phyloP scores from a whole-genome alignment of 352 stramenopile species.

The Phytophthora rubi region DNA sequence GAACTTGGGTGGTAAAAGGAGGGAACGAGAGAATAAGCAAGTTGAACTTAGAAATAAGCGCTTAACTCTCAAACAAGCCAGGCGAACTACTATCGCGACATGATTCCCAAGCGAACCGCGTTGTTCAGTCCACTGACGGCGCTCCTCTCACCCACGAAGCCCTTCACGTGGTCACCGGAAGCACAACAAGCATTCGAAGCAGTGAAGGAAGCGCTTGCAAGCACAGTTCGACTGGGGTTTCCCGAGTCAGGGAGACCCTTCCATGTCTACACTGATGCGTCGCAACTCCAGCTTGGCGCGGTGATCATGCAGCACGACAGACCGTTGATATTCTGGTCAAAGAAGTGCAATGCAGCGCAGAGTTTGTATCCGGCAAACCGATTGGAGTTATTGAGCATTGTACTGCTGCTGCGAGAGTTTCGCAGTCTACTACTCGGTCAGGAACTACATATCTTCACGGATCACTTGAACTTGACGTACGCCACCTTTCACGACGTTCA shows the following conservation, averaged over 20 bases:
- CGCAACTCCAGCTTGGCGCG: background rate
- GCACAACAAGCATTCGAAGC: background rate
- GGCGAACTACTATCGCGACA: constrained; percentile 17
- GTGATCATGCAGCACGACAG: constrained; percentile 1
- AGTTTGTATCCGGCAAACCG: background rate
- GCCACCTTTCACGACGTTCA: background rate
- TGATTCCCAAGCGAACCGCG: background rate
- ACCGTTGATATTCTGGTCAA: constrained; percentile 1
- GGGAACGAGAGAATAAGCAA: no score
- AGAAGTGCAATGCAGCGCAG: background rate
- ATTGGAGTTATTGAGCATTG: background rate
- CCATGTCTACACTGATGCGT: constrained; percentile 10
- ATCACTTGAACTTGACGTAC: background rate
- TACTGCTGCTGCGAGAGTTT: background rate
- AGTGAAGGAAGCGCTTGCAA: background rate
- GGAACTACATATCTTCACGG: background rate
- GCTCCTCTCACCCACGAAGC: background rate
- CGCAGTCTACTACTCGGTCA: background rate
- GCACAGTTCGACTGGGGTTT: background rate
- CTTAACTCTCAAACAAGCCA: no score
- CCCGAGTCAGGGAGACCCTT: background rate
- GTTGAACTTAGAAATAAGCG: no score
- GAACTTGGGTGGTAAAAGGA: no score
- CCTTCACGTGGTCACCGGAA: background rate
- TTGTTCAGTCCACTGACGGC: background rate